Conservation (phyloP, 495 filamentous ascomycete genomes). For the Penicillium longicatenatum region DNA sequence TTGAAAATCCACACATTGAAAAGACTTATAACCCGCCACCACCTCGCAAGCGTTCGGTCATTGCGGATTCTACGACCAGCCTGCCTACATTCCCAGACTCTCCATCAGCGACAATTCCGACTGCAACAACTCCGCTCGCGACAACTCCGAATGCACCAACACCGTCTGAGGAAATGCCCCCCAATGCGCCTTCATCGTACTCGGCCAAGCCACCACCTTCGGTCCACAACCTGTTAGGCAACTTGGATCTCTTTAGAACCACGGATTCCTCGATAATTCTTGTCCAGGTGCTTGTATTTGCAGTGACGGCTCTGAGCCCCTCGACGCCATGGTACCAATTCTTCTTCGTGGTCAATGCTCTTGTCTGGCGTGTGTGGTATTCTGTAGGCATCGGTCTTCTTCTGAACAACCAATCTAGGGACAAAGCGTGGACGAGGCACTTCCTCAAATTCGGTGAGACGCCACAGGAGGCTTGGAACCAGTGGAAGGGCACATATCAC, state of each 20-base stretch:
- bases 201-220: slow-evolving; percentile 56
- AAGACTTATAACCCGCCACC: slow-evolving; percentile 94
- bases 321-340: slow-evolving; percentile 71
- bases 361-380: slow-evolving; percentile 88
- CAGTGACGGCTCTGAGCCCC: slow-evolving; percentile 73
- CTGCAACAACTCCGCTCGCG: slow-evolving; percentile 15
- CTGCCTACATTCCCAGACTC: slow-evolving; percentile 35
- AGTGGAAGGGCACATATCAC: slow-evolving; percentile 97
- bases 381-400: slow-evolving; percentile 85
- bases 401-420: slow-evolving; percentile 79
- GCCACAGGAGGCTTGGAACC: slow-evolving; percentile 87
- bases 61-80: slow-evolving; percentile 40
- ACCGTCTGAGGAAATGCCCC: slow-evolving; percentile 36
- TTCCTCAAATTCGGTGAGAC: slow-evolving; percentile 96
- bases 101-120: slow-evolving; percentile 38
- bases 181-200: slow-evolving; percentile 40
- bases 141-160: slow-evolving; percentile 9
- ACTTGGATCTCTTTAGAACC: slow-evolving; percentile 83
- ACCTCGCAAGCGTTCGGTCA: slow-evolving; percentile 60
- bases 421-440: slow-evolving; percentile 92
- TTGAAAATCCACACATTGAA: slow-evolving; percentile 98
- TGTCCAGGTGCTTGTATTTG: slow-evolving; percentile 69
- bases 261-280: slow-evolving; percentile 81
- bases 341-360: slow-evolving; percentile 79
- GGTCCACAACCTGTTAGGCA: slow-evolving; percentile 82